Percentiles rank a stretch among this genome's conserved stretches.
Conservation (phyloP, 1,284 basidiomycete genomes). For the Megacollybia platyphylla region DNA sequence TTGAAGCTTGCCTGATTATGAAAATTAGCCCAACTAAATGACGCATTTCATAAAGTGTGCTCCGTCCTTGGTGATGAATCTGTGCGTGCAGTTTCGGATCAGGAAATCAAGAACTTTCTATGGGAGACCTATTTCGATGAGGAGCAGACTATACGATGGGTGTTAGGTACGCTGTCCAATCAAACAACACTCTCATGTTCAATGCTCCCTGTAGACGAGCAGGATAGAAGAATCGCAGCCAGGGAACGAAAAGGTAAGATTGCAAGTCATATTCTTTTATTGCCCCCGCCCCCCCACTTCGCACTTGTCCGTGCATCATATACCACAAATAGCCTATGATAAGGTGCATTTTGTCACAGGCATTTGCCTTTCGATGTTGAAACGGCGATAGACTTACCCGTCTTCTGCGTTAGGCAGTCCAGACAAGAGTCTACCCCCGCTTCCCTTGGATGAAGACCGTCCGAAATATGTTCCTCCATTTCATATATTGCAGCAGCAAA, state of each 20-base stretch:
- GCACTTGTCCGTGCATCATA: conserved; percentile 8
- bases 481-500: conserved; percentile 8
- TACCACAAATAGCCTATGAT: conserved; percentile 14
- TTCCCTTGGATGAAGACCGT: background rate
- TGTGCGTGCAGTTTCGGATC: conserved; percentile 58
- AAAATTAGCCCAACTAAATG: conserved; percentile 55
- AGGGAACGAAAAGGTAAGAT: conserved; percentile 77
- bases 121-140: conserved; percentile 90
- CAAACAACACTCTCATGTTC: background rate
- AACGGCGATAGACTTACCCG: conserved; percentile 1
- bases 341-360: conserved; percentile 23
- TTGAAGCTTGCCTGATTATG: background rate
- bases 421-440: background rate
- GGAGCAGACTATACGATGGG: conserved; percentile 63
- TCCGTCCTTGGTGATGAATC: conserved; percentile 56
- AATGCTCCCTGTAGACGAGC: conserved; percentile 34
- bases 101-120: conserved; percentile 67
- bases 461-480: background rate
- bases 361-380: conserved; percentile 1
- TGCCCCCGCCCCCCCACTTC: conserved; percentile 1
- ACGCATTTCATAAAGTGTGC: conserved; percentile 57
- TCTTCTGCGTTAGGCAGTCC: background rate
- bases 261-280: conserved; percentile 9
- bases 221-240: conserved; percentile 38
- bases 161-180: conserved; percentile 40